Evolutionary conservation across 2,329 filamentous ascomycete genomes (phyloP).

Genomic region (Pseudocercospora eumusae): DNA sequence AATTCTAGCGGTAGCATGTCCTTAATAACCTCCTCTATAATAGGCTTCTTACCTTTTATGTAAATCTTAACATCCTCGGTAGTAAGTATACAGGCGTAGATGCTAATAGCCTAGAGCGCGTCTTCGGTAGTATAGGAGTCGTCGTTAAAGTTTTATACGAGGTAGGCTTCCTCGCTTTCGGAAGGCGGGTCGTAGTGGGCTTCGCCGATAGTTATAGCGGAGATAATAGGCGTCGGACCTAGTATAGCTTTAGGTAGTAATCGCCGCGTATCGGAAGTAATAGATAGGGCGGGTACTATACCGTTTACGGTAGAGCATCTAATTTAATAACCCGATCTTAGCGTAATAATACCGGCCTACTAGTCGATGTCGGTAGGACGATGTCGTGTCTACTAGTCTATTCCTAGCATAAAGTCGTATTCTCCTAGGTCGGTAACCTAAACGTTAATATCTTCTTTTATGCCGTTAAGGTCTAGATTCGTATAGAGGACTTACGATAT

Average conservation of each 20-base stretch:
- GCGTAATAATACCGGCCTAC: neutral
- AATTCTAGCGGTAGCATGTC: neutral
- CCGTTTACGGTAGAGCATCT: no score
- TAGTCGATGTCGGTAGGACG: neutral
- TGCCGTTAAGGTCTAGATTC: neutral
- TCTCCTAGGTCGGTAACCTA: neutral
- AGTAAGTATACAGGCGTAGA: neutral
- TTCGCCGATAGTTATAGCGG: no score
- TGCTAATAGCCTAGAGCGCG: neutral
- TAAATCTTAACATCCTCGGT: neutral
- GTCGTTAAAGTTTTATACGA: neutral
- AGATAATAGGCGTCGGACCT: neutral
- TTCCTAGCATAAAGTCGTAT: neutral
- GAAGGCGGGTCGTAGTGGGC: neutral
- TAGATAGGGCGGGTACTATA: neutral
- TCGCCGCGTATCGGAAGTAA: neutral
- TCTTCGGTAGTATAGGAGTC: neutral
- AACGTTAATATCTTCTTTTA: neutral
- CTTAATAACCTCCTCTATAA: no score
- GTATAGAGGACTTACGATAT: neutral
- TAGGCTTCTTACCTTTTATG: neutral
- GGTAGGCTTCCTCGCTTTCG: neutral
- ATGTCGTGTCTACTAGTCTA: neutral
- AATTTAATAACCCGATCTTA: neutral
- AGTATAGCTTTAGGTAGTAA: neutral